Evolutionary conservation across 768 basidiomycete species (phyloP), one percentile per base, ranked within the genome.

Genomic region (Hemileccinum impolitum): DNA sequence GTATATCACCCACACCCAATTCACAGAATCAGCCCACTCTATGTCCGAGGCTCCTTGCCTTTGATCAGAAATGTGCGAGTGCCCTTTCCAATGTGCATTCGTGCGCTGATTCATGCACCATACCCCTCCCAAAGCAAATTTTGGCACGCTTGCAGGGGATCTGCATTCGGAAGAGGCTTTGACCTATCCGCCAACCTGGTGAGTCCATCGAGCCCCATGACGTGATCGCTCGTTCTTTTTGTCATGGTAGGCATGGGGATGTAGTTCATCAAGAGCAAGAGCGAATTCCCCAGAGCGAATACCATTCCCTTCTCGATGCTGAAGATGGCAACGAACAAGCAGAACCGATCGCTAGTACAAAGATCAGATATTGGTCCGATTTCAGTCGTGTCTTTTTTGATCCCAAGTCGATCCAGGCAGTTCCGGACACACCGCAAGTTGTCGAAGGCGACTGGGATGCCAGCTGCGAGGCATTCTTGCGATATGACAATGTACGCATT

Each of bases 41-140:
- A 74, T 84, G 75, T 57, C 88, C 88, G 26, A 74, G 88, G 42
- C 65, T 85, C 13, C 72, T 90, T 25, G 63, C 79, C 17, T 81
- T 90, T 58, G 88, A 90, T 65, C 68, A 74, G 38, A 87, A 84
- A 73, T 74, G 86, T 84, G 51, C 50, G 52, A 28, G 40, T 38
- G 31, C 12, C 43, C 39, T 34, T 43, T 45, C 21, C 28, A 36
- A 39, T 45, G 52, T 31, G 31, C 48, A 38, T 36, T 18, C 12
- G 17, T 10, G 21, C 34, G 23, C 48, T 37, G 38, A 34, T 55
- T 57, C 44, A 57, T 42, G 31, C 21, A 51, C 31, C 28, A 17
- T 55, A 37, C 14, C 6, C 8, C 23, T 37, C 39, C 18, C 18
- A 43, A 55, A 89, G 87, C 76, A 17, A 81, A 86, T 54, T 87